Evolutionary conservation across 2,329 filamentous ascomycete species (phyloP), one percentile per base, ranked within the genome.

Genomic region (Fusarium austroafricanum): DNA sequence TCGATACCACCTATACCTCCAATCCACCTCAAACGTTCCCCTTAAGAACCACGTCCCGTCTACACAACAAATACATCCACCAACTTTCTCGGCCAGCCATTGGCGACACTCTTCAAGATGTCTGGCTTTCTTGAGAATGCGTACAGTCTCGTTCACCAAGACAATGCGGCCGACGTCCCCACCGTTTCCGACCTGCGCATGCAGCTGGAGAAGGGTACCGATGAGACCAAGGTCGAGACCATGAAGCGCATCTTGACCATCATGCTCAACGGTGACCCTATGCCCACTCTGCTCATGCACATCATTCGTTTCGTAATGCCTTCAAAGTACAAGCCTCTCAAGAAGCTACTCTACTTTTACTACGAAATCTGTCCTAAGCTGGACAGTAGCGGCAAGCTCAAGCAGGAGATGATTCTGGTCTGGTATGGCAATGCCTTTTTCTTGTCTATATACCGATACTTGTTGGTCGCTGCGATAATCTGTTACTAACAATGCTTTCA

Each of bases 271-370:
- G 96, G 96, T 73, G 95, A 99, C 78, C 90, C 96, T 39, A 96
- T 99, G 91, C 92, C 94, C 26, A 90, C 94, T 73, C 86, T 99
- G 20, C 89, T 99, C 74, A 99, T 99, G 96, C 96, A 98, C 83
- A 99, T 99, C 77, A 99, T 99, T 80, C 93, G 96, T 79, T 99
- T 99, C 79, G 94, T 99, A 75, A 99, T 99, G 96, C 96, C 96
- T 15, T 97, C 94, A 68, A 97, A 96, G 84, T 93, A 92, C 81
- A 99, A 99, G 84, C 85, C 91, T 40, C 85, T 99, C 75, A 99
- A 99, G 88, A 99, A 99, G 85, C 87, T 99, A 65, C 88, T 99
- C 56, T 99, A 99, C 83, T 96, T 99, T 81, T 99, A 99, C 84
- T 97, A 98, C 79, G 96, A 99, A 83, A 96, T 98, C 79, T 98